Percentiles rank a stretch among this genome's conserved stretches.
Conservation (phyloP, 768 basidiomycete genomes). For the Boletus rubropictus region DNA sequence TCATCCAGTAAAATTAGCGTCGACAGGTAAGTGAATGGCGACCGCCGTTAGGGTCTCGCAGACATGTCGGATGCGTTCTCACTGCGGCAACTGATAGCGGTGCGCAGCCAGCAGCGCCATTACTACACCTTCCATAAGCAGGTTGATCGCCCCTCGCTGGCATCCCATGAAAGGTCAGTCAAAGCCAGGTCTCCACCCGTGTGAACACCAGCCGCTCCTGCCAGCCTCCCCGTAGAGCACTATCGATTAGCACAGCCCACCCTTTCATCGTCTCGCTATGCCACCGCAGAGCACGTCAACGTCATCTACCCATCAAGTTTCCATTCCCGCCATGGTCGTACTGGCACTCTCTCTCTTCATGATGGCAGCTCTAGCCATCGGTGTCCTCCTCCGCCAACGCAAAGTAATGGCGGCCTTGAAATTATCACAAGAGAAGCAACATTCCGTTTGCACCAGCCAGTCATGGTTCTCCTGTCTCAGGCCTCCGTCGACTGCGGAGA, state of each 20-base stretch:
- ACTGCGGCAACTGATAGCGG: background rate
- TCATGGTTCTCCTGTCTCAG: slow-evolving; percentile 5
- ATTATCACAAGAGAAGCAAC: background rate
- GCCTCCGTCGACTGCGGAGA: background rate
- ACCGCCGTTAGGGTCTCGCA: no score
- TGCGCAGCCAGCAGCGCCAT: background rate
- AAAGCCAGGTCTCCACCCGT: background rate
- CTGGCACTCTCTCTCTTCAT: slow-evolving; percentile 14
- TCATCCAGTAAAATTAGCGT: background rate
- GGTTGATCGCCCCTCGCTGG: slow-evolving; percentile 1
- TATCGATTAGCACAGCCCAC: no score
- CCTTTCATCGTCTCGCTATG: slow-evolving; percentile 6
- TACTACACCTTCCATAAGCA: slow-evolving; percentile 11
- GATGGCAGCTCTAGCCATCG: slow-evolving; percentile 18
- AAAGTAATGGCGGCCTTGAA: background rate
- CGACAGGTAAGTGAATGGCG: no score
- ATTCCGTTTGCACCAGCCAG: background rate
- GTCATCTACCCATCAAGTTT: slow-evolving; percentile 7
- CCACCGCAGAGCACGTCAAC: slow-evolving; percentile 11
- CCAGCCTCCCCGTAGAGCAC: slow-evolving; percentile 13
- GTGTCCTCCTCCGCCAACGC: slow-evolving; percentile 20
- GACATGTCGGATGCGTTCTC: background rate
- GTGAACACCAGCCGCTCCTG: background rate
- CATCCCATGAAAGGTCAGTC: background rate
- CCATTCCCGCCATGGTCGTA: slow-evolving; percentile 18